Evolutionary conservation across 768 basidiomycete genomes (phyloP).

Genomic region (Crepidotus variabilis): DNA sequence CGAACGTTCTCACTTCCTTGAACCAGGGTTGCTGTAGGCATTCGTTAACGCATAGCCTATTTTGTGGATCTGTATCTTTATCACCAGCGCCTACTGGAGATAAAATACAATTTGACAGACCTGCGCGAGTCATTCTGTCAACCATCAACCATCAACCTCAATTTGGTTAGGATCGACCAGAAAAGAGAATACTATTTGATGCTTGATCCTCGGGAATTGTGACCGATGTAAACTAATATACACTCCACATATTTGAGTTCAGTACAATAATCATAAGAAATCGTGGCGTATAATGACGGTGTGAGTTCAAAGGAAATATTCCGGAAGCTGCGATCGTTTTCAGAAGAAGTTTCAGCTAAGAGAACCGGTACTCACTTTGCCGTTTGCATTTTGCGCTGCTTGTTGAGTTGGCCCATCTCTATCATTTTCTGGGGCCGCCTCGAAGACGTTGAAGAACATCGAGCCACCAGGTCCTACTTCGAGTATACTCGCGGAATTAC

Average conservation of each 20-base stretch:
- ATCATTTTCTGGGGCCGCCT: conserved; percentile 98
- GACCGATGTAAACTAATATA: neutral
- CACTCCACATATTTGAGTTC: conserved; percentile 6
- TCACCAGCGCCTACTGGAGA: neutral
- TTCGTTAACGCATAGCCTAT: neutral
- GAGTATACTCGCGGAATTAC: conserved; percentile 93
- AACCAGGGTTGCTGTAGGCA: neutral
- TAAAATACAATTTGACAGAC: neutral
- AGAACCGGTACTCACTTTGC: conserved; percentile 49
- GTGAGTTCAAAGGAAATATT: conserved; percentile 62
- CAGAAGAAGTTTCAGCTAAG: conserved; percentile 9
- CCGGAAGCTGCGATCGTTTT: conserved; percentile 55
- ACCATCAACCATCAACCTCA: too few relatives aligned
- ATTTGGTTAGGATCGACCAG: neutral
- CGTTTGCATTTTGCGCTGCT: conserved; percentile 62
- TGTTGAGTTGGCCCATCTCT: conserved; percentile 84
- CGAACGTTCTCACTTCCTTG: neutral
- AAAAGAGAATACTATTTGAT: neutral
- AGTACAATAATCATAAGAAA: conserved; percentile 6
- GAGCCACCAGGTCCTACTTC: conserved; percentile 88
- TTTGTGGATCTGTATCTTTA: neutral
- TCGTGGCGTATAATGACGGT: conserved; percentile 3
- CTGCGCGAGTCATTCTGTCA: neutral
- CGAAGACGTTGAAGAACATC: conserved; percentile 97
- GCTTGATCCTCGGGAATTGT: neutral